These are phyloP conservation scores for Atkinsonella texensis DNA, from an alignment of 2,329 filamentous ascomycete genomes.

Conservation along the genomic window DNA sequence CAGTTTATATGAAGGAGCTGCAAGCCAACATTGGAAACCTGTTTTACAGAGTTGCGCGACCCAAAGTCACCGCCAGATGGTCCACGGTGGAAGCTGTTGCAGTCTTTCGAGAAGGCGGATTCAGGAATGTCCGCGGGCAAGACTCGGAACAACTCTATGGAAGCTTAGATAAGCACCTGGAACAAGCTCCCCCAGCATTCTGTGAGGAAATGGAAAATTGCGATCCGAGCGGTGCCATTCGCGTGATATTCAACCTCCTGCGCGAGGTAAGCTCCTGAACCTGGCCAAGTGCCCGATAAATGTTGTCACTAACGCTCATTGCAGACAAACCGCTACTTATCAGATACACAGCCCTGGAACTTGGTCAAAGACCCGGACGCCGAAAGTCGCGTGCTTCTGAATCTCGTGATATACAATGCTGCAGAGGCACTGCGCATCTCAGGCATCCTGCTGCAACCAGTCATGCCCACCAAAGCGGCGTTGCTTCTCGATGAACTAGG, in stretches of 20 bases:
- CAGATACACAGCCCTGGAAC: constrained; percentile 56
- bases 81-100: constrained; percentile 48
- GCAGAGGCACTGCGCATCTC: constrained; percentile 68
- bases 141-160: constrained; percentile 7
- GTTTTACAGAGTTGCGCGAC: constrained; percentile 54
- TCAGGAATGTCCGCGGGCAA: constrained; percentile 8
- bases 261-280: constrained; percentile 34
- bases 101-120: constrained; percentile 14
- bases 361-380: constrained; percentile 27
- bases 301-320: constrained; percentile 7
- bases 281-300: background rate
- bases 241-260: constrained; percentile 49
- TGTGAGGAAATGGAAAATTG: constrained; percentile 48
- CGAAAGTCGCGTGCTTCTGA: constrained; percentile 28
- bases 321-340: constrained; percentile 37
- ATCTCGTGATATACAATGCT: constrained; percentile 54
- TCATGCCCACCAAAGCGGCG: constrained; percentile 70
- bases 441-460: constrained; percentile 79
- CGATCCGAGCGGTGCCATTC: constrained; percentile 53
- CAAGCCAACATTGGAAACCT: constrained; percentile 73
- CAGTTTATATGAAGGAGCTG: constrained; percentile 68
- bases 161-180: constrained; percentile 17
- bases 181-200: constrained; percentile 17
- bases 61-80: constrained; percentile 45
- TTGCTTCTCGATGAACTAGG: constrained; percentile 67